Base-by-base conservation (phyloP, 352 stramenopile genomes). In the Peronosclerospora sorghi region DNA sequence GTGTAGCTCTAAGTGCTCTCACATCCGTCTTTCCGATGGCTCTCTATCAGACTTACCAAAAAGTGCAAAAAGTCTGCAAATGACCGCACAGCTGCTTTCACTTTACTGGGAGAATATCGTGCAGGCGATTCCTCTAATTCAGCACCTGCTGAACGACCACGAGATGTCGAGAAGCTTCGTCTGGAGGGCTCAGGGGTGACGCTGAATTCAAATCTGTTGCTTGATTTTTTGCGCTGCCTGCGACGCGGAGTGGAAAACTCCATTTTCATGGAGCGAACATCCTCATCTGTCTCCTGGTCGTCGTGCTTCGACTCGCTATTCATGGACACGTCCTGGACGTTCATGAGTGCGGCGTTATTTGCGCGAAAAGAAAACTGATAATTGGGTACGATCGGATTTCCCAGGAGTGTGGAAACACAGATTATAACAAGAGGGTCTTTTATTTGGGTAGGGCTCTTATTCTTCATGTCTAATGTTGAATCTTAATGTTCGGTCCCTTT, bases 61-160 rank as follows among this genome's bases (percentile, higher is more conserved):
- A 86, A 86, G 51, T 79, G 73, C 15, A 89, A 45, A 36, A 86
- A 89, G 34, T 89, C 72, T 4, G 77, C 77, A 38, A 89, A 89
- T 32, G 72, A 84, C 35, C 78, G 78, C 57, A 89, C 71, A n/a
- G 72, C 72, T n/a, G 75, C 65, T 34, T 74, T 78, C 8, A 86
- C 66, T 48, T 86, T 74, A 30, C 77, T 74, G 2, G 70, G 63
- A 36, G 77, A 84, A 49, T 84, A 84, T 17, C 77, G 55, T 19
- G 73, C 73, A 9, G 75, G 75, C 6, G 71, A 81, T 49, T 73
- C 58, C 21, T 68, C 58, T 6, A 68, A 51, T 14, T 49, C 65
- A 19, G 62, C 58, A 10, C 40, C 41, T 15, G 41, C 32, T 30
- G 51, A 29, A 32, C 46, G 47, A 27, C 45, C 54, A 52, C 41